Conservation (phyloP, 345 rosid species). For the thale cress (Arabidopsis thaliana) region TAIR10.1 NC_003075.7:18507501-18508000, state of each 20-base stretch:
- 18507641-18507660: not conserved
- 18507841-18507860: slow-evolving; percentile 36
- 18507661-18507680: not conserved
- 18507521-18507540: slow-evolving; percentile 2
- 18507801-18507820: slow-evolving; percentile 69
- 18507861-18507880: slow-evolving; percentile 56
- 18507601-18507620: not conserved
- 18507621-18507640: not conserved
- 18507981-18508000: slow-evolving; percentile 46
- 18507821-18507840: slow-evolving; percentile 51
- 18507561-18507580: not conserved
- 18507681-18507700: not conserved
- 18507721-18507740: slow-evolving; percentile 60
- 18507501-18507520: slow-evolving; percentile 18
- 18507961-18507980: slow-evolving; percentile 41
- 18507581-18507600: not conserved
- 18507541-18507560: not conserved
- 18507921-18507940: slow-evolving; percentile 53
- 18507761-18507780: slow-evolving; percentile 53
- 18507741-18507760: slow-evolving; percentile 56
- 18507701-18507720: slow-evolving; percentile 45
- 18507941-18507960: slow-evolving; percentile 56
- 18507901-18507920: slow-evolving; percentile 67
- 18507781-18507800: not conserved
- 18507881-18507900: slow-evolving; percentile 48